phyloP scores from a whole-genome alignment of 2,329 filamentous ascomycete species.

The Xylariaceae sp. region DNA sequence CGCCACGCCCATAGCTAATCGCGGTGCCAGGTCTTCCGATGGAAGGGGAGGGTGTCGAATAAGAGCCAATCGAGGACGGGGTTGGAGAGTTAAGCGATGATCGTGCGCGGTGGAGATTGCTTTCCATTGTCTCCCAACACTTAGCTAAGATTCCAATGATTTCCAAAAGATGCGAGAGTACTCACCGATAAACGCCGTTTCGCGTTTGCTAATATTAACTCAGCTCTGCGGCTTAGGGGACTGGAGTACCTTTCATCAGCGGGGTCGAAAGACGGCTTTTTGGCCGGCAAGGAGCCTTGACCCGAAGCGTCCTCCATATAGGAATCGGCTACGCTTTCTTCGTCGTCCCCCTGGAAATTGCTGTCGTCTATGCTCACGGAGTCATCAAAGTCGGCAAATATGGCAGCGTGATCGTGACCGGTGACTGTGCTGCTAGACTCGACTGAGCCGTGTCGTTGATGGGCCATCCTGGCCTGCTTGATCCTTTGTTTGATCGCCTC shows the following conservation, averaged over 20 bases:
- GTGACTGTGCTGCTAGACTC: slow-evolving; percentile 61
- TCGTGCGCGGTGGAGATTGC: slow-evolving; percentile 76
- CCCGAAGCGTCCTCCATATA: slow-evolving; percentile 46
- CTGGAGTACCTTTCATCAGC: slow-evolving; percentile 65
- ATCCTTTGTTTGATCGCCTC: slow-evolving; percentile 43
- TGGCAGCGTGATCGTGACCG: slow-evolving; percentile 44
- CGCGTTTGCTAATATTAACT: slow-evolving; percentile 87
- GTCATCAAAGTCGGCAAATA: slow-evolving; percentile 61
- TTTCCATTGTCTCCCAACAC: slow-evolving; percentile 75
- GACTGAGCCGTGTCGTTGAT: slow-evolving; percentile 51
- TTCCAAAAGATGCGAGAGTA: slow-evolving; percentile 14
- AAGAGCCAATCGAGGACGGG: slow-evolving; percentile 38
- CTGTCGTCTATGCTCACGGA: slow-evolving; percentile 59
- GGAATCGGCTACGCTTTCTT: slow-evolving; percentile 59
- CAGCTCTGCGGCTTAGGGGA: slow-evolving; percentile 75
- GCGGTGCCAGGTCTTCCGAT: slow-evolving; percentile 41
- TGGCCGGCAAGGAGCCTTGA: slow-evolving; percentile 30
- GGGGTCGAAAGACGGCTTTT: slow-evolving; percentile 27
- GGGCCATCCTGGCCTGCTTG: slow-evolving; percentile 36
- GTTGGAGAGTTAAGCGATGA: slow-evolving; percentile 55
- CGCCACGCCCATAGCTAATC: slow-evolving; percentile 33
- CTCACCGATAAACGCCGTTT: slow-evolving; percentile 83
- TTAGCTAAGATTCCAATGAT: slow-evolving; percentile 24
- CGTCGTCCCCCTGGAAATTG: slow-evolving; percentile 61
- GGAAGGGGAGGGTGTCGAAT: slow-evolving; percentile 51